These are phyloP conservation scores for Colletotrichum sp. DNA, from an alignment of 2,329 filamentous ascomycete species.

Conservation along the genomic window DNA sequence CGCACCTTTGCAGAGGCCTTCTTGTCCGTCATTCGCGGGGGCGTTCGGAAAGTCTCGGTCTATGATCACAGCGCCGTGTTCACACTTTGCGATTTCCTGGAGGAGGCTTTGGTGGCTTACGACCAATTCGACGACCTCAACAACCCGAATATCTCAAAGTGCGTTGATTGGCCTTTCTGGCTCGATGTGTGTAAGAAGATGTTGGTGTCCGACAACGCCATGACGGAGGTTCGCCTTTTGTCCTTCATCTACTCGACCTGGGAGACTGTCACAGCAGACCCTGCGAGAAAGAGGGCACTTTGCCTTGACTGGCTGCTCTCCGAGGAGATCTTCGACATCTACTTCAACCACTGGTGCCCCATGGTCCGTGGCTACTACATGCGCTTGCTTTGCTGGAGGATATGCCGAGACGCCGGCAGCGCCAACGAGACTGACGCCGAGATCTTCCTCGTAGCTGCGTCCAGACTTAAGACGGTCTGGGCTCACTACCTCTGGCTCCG, in stretches of 20 bases:
- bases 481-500: conserved; percentile 80
- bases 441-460: conserved; percentile 72
- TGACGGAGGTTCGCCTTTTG: conserved; percentile 86
- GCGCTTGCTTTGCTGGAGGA: conserved; percentile 86
- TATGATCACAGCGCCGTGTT: conserved; percentile 87
- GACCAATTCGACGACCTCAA: conserved; percentile 50
- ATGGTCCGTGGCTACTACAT: conserved; percentile 96
- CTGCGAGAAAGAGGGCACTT: conserved; percentile 70
- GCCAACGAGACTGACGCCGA: conserved; percentile 67
- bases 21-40: conserved; percentile 73
- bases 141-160: conserved; percentile 38
- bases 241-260: conserved; percentile 83
- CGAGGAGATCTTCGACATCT: conserved; percentile 76
- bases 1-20: conserved; percentile 81
- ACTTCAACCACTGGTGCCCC: conserved; percentile 94
- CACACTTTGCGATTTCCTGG: conserved; percentile 88
- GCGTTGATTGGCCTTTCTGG: conserved; percentile 86
- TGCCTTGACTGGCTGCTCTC: conserved; percentile 79
- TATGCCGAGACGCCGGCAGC: conserved; percentile 77
- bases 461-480: conserved; percentile 76
- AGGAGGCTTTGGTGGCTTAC: conserved; percentile 76
- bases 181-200: conserved; percentile 80
- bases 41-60: conserved; percentile 76
- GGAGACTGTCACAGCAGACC: conserved; percentile 72
- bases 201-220: conserved; percentile 82